Base-by-base conservation (phyloP, 495 filamentous ascomycete species). In the Neurospora discreta region DNA sequence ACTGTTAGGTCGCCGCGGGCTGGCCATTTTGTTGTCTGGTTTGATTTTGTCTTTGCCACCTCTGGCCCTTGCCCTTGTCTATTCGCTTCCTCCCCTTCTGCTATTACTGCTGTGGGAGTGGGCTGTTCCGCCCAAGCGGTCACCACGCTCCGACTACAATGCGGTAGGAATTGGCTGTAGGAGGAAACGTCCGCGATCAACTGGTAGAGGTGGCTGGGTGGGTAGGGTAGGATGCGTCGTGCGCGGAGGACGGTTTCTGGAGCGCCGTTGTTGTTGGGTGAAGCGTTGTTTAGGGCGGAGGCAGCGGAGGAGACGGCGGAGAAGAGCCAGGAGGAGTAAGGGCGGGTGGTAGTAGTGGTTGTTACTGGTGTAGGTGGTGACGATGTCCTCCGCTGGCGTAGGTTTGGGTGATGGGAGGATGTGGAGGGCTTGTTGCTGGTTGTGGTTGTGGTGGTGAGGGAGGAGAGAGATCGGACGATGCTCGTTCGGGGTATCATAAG, bases 151-250 rank as follows among this genome's bases (percentile, higher is more conserved):
- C 84, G 82, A 15, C 85, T 83, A 81, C 93, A 93, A 88, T 95
- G 96, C 10, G 95, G 95, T 39, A 97, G 88, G 88, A 96, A 98
- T 74, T 82, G 76, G 52, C 82, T 81, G 89, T 98, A 99, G 75
- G 86, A 87, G 80, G 90, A 85, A 73, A 97, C 89, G 78, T 97
- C 92, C 78, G 93, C 87, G 80, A 98, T 92, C 40, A 97, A 83
- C 71, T 83, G 82, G 90, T 93, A 98, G 75, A 99, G 87, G 0
- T 87, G 81, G 5, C 77, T 71, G 67, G 89, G 85, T 1, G 88
- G 81, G 86, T 96, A 96, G 38, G 92, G 92, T 72, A 99, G 90
- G n/a, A 85, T 90, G 73, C 92, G 91, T 58, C 87, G 84, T 23
- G 92, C 93, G 73, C 85, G 86, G 74, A 98, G 87, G 75, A 83